These are phyloP conservation scores for Clitopilus passeckerianus DNA, from an alignment of 768 basidiomycete genomes.

Conservation along the genomic window DNA sequence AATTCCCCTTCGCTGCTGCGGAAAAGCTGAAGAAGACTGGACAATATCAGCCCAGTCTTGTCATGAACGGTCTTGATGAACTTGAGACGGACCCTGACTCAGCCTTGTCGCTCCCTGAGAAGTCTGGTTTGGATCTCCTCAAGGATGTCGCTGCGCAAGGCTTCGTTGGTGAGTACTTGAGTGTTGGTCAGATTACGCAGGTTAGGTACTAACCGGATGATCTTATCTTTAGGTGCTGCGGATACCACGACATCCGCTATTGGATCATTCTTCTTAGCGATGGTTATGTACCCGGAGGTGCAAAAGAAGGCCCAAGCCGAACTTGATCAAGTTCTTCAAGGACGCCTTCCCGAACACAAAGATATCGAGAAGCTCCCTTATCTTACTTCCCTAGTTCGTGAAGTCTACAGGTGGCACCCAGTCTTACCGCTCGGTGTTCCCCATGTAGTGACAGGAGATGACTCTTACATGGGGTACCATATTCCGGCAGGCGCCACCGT, in stretches of 20 bases:
- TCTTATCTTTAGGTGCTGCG: too few species aligned
- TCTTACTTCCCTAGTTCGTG: slow-evolving; percentile 31
- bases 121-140: too few species aligned
- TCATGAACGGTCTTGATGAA: too few species aligned
- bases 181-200: too few species aligned
- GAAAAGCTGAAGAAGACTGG: too few species aligned
- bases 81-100: too few species aligned
- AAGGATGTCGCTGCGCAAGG: too few species aligned
- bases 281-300: slow-evolving; percentile 13
- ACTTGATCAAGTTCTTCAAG: slow-evolving; percentile 31
- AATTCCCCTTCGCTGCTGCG: too few species aligned
- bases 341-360: slow-evolving; percentile 30
- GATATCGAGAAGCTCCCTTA: slow-evolving; percentile 34
- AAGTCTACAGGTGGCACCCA: slow-evolving; percentile 32
- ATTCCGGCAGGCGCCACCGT: slow-evolving; percentile 15
- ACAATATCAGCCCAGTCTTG: too few species aligned
- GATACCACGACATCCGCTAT: slow-evolving; percentile 2
- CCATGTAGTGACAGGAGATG: slow-evolving; percentile 12
- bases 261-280: slow-evolving; percentile 15
- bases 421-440: slow-evolving; percentile 22
- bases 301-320: slow-evolving; percentile 28
- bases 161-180: too few species aligned
- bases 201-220: too few species aligned
- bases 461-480: slow-evolving; percentile 12
- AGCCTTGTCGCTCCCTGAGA: too few species aligned